phyloP scores from a whole-genome alignment of 345 rosid genomes.

The Moricandia arvensis region DNA sequence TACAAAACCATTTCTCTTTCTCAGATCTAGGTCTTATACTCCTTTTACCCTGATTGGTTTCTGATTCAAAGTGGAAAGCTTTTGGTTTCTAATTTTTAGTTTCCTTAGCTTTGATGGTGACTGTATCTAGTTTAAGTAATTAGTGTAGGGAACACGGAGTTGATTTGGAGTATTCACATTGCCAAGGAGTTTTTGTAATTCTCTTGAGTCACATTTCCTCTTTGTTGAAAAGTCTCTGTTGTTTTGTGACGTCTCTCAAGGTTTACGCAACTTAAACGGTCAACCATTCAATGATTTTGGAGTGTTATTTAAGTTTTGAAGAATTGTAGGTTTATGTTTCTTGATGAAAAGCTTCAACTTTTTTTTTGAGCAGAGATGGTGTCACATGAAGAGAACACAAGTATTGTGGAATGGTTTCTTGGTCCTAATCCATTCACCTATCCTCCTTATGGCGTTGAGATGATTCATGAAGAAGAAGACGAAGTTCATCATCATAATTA shows the following conservation, averaged over 20 bases:
- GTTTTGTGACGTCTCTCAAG: not conserved
- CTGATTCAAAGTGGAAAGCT: not conserved
- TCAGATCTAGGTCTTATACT: not conserved
- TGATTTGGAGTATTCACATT: not conserved
- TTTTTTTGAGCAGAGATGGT: conserved; percentile 18
- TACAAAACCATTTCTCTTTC: not conserved
- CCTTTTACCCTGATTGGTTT: not conserved
- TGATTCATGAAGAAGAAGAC: conserved; percentile 37
- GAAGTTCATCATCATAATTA: not conserved
- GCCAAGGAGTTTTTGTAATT: not conserved
- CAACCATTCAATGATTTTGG: not conserved
- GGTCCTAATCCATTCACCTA: conserved; percentile 46
- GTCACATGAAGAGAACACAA: conserved; percentile 39
- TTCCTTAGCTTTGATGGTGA: conserved; percentile 1
- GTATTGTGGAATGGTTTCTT: conserved; percentile 65
- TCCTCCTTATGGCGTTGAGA: conserved; percentile 53
- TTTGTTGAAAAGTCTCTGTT: not conserved
- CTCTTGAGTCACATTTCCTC: not conserved
- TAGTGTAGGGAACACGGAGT: not conserved
- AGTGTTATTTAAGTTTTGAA: not conserved
- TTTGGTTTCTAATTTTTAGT: conserved; percentile 1
- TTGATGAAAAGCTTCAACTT: not conserved
- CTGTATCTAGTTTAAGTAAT: not conserved
- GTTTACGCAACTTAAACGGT: not conserved
- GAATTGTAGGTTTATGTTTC: not conserved